A percentile compares a stretch with the other conserved stretches of the same genome.
These are phyloP conservation scores for Nothopassalora personata DNA, from an alignment of 2,329 filamentous ascomycete genomes.

Conservation along the genomic window DNA sequence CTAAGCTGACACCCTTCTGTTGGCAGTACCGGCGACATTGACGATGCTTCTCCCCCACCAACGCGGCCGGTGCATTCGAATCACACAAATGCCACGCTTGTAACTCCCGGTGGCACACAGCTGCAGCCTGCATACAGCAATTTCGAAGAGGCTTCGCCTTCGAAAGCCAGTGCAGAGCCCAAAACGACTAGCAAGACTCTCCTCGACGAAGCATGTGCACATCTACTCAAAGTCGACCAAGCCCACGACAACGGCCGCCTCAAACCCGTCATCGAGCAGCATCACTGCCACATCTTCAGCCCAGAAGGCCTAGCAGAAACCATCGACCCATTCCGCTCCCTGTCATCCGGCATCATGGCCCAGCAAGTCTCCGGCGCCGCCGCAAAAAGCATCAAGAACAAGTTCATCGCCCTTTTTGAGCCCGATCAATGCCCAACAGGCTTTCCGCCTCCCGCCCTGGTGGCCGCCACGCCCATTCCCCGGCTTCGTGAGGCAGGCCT, in stretches of 20 bases:
- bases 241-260: constrained; percentile 49
- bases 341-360: constrained; percentile 84
- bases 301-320: constrained; percentile 75
- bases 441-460: constrained; percentile 74
- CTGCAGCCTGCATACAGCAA: constrained; percentile 48
- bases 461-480: constrained; percentile 59
- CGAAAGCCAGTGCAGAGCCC: constrained; percentile 32
- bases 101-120: constrained; percentile 66
- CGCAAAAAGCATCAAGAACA: constrained; percentile 79
- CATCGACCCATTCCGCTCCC: constrained; percentile 80
- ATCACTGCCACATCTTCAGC: constrained; percentile 75
- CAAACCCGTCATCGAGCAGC: constrained; percentile 63
- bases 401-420: constrained; percentile 70
- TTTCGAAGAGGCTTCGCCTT: constrained; percentile 35
- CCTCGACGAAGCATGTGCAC: constrained; percentile 67
- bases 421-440: constrained; percentile 25
- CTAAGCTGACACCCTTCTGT: no score
- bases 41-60: constrained; percentile 32
- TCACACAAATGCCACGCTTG: constrained; percentile 62
- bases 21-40: constrained; percentile 36
- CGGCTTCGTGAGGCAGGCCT: constrained; percentile 77
- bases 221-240: constrained; percentile 65
- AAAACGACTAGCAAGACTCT: constrained; percentile 51
- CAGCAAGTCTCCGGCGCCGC: constrained; percentile 95
- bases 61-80: constrained; percentile 57